Evolutionary conservation across 177 flowering plant species (phyloP), one percentile per base, ranked within the genome.

Genomic region (Telopea speciosissima): DNA sequence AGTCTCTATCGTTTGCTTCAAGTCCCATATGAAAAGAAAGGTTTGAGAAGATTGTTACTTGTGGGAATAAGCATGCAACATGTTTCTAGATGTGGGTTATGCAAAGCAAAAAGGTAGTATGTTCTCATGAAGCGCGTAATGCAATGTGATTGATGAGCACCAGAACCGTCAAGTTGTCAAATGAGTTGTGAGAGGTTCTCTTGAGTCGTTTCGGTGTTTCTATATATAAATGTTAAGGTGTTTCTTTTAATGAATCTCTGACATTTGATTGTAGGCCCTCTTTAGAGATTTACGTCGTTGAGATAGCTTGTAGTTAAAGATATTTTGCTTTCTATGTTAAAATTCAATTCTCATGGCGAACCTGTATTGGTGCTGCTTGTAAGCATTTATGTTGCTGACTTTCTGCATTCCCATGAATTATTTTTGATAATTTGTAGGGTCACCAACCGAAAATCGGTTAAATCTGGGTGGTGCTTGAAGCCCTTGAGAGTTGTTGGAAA

Each of bases 141-240:
- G 17, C 44, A 17, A 26, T 19, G 36, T 16, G 33, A 25, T 17
- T 16, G 33, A 25, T 17, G 66, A 17, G 42, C 14, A 14, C 66
- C 42, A 8, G 17, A 63, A 28, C 23, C 31, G 66, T 63, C 66
- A 28, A 63, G 7, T n/a, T 19, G 65, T 63, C 65, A 5, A 63
- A 40, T 63, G 66, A 63, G 31, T 17, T 28, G 42, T 63, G 66
- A 63, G 42, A 31, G 66, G 66, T 63, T 63, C 66, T 63, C 66
- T 5, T 5, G 19, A 24, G 31, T 12, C 19, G n/a, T 31, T 63
- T 63, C 19, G 66, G 22, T 28, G 22, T 63, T 63, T 31, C 66
- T 28, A 21, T 28, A 28, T 63, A 14, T 16, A 63, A 16, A 14
- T 17, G 9, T 1, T 63, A 25, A 62, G 65, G 24, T 63, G 65